Percentiles rank a stretch among this genome's conserved stretches.
Conservation (phyloP, 441 rosid genomes). For the Hura crepitans region DNA sequence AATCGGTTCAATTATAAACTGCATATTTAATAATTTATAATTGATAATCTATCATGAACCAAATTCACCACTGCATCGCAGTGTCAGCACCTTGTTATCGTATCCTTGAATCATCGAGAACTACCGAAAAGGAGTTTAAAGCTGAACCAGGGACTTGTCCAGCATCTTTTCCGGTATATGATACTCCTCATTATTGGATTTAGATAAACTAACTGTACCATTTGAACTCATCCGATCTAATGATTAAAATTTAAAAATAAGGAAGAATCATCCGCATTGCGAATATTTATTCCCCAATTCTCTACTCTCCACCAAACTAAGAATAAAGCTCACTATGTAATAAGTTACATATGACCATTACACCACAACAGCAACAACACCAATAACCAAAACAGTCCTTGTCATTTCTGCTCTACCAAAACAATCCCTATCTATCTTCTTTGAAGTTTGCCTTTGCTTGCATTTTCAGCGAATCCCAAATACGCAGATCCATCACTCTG, state of each 20-base stretch:
- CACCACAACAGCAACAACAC: conserved; percentile 25
- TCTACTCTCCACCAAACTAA: conserved; percentile 15
- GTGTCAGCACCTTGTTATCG: not conserved
- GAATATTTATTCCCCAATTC: conserved; percentile 10
- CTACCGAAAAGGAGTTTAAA: not conserved
- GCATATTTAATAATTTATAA: no score
- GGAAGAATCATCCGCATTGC: no score
- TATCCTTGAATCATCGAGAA: not conserved
- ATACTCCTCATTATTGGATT: no score
- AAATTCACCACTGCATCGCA: not conserved
- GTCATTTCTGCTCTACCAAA: conserved; percentile 25
- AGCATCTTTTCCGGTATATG: no score
- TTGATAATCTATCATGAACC: no score
- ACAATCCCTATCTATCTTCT: conserved; percentile 27
- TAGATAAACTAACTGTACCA: no score
- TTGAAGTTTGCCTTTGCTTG: conserved; percentile 58
- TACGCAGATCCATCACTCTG: conserved; percentile 59
- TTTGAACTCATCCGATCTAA: no score
- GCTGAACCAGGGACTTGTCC: not conserved
- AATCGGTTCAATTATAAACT: no score
- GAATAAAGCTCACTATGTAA: conserved; percentile 11
- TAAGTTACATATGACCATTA: conserved; percentile 19
- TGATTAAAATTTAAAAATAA: no score
- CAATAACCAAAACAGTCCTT: conserved; percentile 20
- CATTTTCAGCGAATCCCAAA: conserved; percentile 45